A percentile compares a stretch with the other conserved stretches of the same genome.
These are phyloP conservation scores for Akanthomyces lecanii DNA, from an alignment of 2,329 filamentous ascomycete genomes.

Conservation along the genomic window DNA sequence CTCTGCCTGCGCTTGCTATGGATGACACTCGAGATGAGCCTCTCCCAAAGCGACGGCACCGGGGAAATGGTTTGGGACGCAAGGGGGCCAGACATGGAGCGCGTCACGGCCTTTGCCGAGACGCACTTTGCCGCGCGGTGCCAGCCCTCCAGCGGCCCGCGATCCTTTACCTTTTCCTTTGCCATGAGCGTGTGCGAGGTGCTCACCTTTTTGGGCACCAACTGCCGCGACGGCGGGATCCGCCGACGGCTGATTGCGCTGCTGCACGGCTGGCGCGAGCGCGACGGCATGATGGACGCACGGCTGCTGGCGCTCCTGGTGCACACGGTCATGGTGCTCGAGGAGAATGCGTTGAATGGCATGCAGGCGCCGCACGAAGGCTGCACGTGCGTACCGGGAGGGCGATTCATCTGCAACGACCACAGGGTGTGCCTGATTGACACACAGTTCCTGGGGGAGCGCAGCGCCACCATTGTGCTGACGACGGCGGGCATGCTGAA, in stretches of 20 bases:
- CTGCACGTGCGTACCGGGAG: not conserved
- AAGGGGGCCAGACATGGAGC: not conserved
- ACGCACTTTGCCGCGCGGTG: not conserved
- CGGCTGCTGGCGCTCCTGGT: slow-evolving; percentile 6
- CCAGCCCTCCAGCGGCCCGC: not conserved
- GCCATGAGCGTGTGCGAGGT: not conserved
- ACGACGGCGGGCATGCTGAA: slow-evolving; percentile 5
- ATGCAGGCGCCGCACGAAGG: not conserved
- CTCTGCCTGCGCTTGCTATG: not conserved
- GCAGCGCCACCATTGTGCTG: slow-evolving; percentile 3
- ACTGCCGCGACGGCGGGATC: slow-evolving; percentile 6
- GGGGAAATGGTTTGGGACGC: slow-evolving; percentile 1
- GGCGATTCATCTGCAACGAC: not conserved
- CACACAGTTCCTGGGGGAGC: slow-evolving; percentile 5
- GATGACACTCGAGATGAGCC: not conserved
- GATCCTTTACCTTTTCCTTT: slow-evolving; percentile 1
- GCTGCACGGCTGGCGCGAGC: slow-evolving; percentile 1
- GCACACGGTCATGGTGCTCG: slow-evolving; percentile 6
- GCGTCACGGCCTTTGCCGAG: slow-evolving; percentile 3
- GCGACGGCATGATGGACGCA: slow-evolving; percentile 4
- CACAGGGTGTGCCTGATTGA: slow-evolving; percentile 10
- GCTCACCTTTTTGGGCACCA: not conserved
- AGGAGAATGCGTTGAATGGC: slow-evolving; percentile 8
- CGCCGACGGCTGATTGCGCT: slow-evolving; percentile 1
- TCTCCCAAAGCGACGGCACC: not conserved